phyloP scores from a whole-genome alignment of 106 monocot species.

The Dendrobium chrysotoxum region DNA sequence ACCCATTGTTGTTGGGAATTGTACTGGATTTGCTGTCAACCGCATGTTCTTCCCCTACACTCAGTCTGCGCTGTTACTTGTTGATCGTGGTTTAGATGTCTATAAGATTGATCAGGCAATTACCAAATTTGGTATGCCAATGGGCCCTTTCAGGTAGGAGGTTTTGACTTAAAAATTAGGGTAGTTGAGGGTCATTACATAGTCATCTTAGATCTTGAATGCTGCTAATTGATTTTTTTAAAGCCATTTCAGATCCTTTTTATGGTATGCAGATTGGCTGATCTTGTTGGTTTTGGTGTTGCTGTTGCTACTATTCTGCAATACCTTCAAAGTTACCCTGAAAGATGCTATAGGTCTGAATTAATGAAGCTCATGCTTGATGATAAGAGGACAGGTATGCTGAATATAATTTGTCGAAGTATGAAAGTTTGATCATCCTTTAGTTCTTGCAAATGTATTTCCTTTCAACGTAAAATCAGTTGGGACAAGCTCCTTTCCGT shows the following conservation, averaged over 20 bases:
- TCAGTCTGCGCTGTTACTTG: constrained; percentile 69
- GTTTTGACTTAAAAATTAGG: not conserved
- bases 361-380: constrained; percentile 71
- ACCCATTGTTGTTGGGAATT: constrained; percentile 85
- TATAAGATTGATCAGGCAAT: constrained; percentile 75
- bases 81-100: constrained; percentile 80
- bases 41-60: constrained; percentile 98
- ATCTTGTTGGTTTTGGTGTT: constrained; percentile 93
- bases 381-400: constrained; percentile 72
- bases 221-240: not conserved
- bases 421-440: not conserved
- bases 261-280: constrained; percentile 41
- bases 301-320: constrained; percentile 65
- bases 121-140: constrained; percentile 98
- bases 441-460: not conserved
- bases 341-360: constrained; percentile 76
- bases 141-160: constrained; percentile 95
- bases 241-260: not conserved
- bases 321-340: constrained; percentile 80
- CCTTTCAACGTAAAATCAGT: not conserved
- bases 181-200: not conserved
- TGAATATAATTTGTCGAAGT: not conserved
- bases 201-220: not conserved
- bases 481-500: not conserved
- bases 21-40: constrained; percentile 98